These are phyloP conservation scores for Orbilia oligospora DNA, from an alignment of 2,329 filamentous ascomycete species.

Conservation along the genomic window DNA sequence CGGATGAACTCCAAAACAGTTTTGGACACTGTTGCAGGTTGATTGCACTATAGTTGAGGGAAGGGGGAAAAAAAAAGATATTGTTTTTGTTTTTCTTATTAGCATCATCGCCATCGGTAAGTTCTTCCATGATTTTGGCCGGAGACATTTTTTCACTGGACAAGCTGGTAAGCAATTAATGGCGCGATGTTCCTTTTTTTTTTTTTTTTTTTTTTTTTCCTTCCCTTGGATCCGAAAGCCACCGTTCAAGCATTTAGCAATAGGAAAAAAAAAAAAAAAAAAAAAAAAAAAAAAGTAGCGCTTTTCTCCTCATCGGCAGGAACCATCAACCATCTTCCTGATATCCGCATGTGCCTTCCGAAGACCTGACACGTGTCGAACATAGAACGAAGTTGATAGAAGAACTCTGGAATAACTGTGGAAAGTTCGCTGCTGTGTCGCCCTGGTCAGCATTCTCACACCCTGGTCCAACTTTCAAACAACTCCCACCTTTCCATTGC, in stretches of 20 bases:
- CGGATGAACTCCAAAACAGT: slow-evolving; percentile 19
- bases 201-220: no score
- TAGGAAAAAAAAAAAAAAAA: background rate
- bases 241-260: slow-evolving; percentile 6
- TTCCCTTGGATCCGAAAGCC: slow-evolving; percentile 34
- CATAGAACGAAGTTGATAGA: slow-evolving; percentile 34
- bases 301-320: slow-evolving; percentile 34
- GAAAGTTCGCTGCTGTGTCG: slow-evolving; percentile 20
- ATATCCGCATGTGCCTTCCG: slow-evolving; percentile 36
- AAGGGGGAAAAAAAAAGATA: background rate
- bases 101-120: slow-evolving; percentile 29
- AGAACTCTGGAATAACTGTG: slow-evolving; percentile 22
- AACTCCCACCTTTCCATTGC: slow-evolving; percentile 10
- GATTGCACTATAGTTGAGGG: slow-evolving; percentile 37
- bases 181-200: slow-evolving; percentile 24
- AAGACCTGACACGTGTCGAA: slow-evolving; percentile 52
- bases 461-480: slow-evolving; percentile 10
- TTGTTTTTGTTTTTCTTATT: background rate
- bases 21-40: slow-evolving; percentile 56
- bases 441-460: slow-evolving; percentile 19
- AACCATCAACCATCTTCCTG: slow-evolving; percentile 35
- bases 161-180: slow-evolving; percentile 14
- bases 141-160: slow-evolving; percentile 21
- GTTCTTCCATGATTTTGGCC: slow-evolving; percentile 13
- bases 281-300: slow-evolving; percentile 13